These are phyloP conservation scores for Sisymbrium altissimum DNA, from an alignment of 345 rosid species.

Conservation along the genomic window DNA sequence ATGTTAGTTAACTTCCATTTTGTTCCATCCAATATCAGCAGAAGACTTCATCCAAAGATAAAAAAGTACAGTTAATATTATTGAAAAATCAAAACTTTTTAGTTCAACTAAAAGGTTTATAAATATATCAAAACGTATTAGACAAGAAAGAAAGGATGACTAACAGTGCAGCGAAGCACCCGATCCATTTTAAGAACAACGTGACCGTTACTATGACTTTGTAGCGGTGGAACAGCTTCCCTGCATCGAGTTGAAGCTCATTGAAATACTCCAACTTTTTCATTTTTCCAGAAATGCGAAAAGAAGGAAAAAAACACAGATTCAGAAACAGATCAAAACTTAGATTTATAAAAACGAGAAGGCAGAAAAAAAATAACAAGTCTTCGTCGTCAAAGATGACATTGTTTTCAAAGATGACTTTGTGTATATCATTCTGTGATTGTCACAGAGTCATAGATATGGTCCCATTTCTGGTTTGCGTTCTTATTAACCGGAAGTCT, in stretches of 20 bases:
- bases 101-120: not conserved
- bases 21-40: slow-evolving; percentile 75
- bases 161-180: slow-evolving; percentile 67
- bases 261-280: slow-evolving; percentile 45
- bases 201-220: slow-evolving; percentile 53
- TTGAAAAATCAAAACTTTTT: not conserved
- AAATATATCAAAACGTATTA: not conserved
- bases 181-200: slow-evolving; percentile 63
- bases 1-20: slow-evolving; percentile 73
- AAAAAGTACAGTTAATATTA: not conserved
- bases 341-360: not conserved
- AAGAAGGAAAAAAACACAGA: not conserved
- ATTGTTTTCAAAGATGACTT: no score
- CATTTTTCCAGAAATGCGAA: slow-evolving; percentile 24
- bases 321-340: not conserved
- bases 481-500: no score
- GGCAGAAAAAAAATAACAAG: no score
- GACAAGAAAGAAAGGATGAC: slow-evolving; percentile 15
- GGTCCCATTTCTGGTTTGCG: no score
- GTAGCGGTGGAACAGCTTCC: slow-evolving; percentile 40
- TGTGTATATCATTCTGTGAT: no score
- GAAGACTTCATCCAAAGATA: slow-evolving; percentile 38
- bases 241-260: slow-evolving; percentile 47
- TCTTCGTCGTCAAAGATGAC: no score
- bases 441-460: no score